phyloP scores from a whole-genome alignment of 2,329 filamentous ascomycete genomes.

The Stagonosporopsis rhizophila region DNA sequence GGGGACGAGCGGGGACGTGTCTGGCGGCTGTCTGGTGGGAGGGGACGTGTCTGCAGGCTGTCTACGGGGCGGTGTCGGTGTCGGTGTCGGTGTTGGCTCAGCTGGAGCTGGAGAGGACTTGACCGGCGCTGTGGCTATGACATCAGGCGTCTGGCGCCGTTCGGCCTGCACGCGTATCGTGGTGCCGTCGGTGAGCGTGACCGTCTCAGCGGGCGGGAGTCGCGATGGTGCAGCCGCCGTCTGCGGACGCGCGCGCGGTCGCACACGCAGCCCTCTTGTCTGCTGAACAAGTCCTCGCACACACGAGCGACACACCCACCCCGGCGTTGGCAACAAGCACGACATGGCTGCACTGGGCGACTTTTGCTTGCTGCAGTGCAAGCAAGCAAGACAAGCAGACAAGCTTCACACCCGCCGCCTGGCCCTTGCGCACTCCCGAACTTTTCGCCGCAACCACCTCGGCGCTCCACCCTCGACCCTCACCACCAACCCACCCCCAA shows the following conservation, averaged over 20 bases:
- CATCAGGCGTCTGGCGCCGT: neutral
- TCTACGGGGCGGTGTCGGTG: neutral
- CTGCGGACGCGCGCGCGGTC: conserved; percentile 7
- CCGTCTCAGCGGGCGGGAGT: neutral
- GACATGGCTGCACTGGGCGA: neutral
- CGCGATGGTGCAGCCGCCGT: conserved; percentile 1
- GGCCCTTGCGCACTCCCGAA: conserved; percentile 16
- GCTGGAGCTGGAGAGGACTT: neutral
- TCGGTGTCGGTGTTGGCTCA: neutral
- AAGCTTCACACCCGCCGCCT: neutral
- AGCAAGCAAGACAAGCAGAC: too few species aligned
- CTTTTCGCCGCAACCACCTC: conserved; percentile 17
- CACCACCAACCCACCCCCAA: neutral
- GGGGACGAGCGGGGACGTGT: conserved; percentile 18
- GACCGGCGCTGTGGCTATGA: neutral
- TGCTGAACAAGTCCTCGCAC: neutral
- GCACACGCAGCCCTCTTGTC: conserved; percentile 4
- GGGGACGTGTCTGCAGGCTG: neutral
- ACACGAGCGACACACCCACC: conserved; percentile 5
- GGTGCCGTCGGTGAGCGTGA: conserved; percentile 17
- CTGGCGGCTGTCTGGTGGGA: neutral
- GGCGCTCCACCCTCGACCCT: neutral
- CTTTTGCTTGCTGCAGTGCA: too few species aligned
- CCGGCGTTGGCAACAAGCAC: conserved; percentile 3
- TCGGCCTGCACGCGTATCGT: conserved; percentile 12